Conservation (phyloP, 331 rosid genomes). For the Quercus lobata region DNA sequence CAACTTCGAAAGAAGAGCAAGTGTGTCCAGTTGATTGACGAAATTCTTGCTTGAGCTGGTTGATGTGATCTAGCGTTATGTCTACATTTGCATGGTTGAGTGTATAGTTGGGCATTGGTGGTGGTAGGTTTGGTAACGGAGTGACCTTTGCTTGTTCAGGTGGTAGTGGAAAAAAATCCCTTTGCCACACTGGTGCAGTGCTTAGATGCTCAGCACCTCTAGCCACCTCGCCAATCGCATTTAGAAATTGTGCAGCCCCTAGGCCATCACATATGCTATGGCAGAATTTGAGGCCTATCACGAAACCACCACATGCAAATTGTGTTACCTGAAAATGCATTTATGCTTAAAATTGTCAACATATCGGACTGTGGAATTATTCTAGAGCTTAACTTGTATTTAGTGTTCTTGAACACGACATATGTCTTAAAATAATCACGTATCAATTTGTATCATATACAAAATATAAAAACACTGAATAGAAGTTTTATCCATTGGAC, state of each 20-base stretch:
- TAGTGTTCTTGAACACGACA: accelerated
- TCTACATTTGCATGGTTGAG: conserved; percentile 52
- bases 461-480: too few species aligned
- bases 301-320: conserved; percentile 71
- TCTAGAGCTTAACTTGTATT: too few species aligned
- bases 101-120: conserved; percentile 27
- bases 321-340: conserved; percentile 48
- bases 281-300: conserved; percentile 62
- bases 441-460: too few species aligned
- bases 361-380: too few species aligned
- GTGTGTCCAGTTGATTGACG: conserved; percentile 32
- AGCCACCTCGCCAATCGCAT: conserved; percentile 63
- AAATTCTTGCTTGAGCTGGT: conserved; percentile 39
- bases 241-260: conserved; percentile 82
- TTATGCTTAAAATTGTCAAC: too few species aligned
- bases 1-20: conserved; percentile 67
- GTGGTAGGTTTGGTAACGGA: conserved; percentile 6
- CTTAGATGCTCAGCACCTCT: conserved; percentile 39
- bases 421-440: too few species aligned
- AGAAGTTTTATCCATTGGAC: too few species aligned
- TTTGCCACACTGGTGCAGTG: conserved; percentile 50
- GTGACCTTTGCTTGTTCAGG: background rate
- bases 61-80: conserved; percentile 39
- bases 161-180: conserved; percentile 39
- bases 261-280: conserved; percentile 82